phyloP scores from a whole-genome alignment of 1,139 yeast genomes.

The Suhomyces chickasaworum region DNA sequence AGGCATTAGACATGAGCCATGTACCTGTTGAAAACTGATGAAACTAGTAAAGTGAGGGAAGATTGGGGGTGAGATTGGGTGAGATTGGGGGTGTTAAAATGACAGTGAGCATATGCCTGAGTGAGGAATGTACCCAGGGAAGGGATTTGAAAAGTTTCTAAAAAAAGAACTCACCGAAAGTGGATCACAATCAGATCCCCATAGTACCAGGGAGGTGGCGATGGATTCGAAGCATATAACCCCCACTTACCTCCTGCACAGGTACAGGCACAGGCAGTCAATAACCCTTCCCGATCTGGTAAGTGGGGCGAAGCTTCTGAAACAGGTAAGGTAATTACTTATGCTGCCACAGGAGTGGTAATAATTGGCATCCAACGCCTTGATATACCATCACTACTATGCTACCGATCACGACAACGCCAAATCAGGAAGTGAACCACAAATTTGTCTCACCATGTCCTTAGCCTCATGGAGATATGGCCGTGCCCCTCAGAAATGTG shows the following conservation, averaged over 20 bases:
- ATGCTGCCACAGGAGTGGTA: background rate
- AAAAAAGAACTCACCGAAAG: background rate
- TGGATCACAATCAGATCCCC: background rate
- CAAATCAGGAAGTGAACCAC: background rate
- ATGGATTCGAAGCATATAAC: background rate
- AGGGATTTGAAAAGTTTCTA: background rate
- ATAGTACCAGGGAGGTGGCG: background rate
- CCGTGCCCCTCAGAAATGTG: background rate
- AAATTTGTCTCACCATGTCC: background rate
- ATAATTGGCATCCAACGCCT: background rate
- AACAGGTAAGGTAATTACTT: conserved; percentile 2
- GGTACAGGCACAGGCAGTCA: background rate
- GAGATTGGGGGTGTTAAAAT: too few relatives aligned
- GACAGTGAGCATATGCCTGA: too few relatives aligned
- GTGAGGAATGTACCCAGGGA: too few relatives aligned
- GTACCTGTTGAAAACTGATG: background rate
- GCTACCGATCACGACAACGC: background rate
- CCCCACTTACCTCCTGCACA: too few relatives aligned
- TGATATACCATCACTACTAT: background rate
- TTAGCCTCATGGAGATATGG: background rate
- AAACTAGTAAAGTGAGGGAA: background rate
- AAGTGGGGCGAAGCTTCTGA: conserved; percentile 1
- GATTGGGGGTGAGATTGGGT: too few relatives aligned
- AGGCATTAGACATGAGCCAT: background rate
- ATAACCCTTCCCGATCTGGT: background rate